These are phyloP conservation scores for Pythium dissimile DNA, from an alignment of 352 stramenopile species.

Conservation along the genomic window DNA sequence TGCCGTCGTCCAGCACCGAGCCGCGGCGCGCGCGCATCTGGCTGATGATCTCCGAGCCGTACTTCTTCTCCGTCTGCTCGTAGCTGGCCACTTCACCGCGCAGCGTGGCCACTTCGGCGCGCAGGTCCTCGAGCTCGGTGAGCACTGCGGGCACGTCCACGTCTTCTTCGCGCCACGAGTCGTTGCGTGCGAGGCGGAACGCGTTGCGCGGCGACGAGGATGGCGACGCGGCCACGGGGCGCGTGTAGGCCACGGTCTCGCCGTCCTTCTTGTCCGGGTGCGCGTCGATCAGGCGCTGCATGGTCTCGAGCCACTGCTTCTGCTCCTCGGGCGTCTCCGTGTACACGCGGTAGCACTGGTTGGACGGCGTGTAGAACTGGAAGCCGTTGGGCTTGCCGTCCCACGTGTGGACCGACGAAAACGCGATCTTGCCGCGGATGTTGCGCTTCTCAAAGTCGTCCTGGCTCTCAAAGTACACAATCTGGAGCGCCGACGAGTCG, in stretches of 20 bases:
- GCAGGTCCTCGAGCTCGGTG: slow-evolving; percentile 72
- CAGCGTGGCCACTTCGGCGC: slow-evolving; percentile 64
- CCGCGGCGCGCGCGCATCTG: slow-evolving; percentile 53
- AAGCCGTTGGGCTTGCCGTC: slow-evolving; percentile 85
- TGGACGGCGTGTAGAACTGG: slow-evolving; percentile 83
- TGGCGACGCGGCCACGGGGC: slow-evolving; percentile 65
- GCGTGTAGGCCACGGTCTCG: slow-evolving; percentile 57
- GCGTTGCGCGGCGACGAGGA: slow-evolving; percentile 48
- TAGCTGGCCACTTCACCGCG: slow-evolving; percentile 70
- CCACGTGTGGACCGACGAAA: slow-evolving; percentile 77
- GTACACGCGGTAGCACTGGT: slow-evolving; percentile 86
- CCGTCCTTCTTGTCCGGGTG: slow-evolving; percentile 65
- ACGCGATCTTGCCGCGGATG: slow-evolving; percentile 82
- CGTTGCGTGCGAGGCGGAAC: slow-evolving; percentile 41
- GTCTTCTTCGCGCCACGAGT: slow-evolving; percentile 82
- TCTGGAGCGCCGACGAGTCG: slow-evolving; percentile 50
- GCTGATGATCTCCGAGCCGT: slow-evolving; percentile 52
- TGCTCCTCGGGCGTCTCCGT: slow-evolving; percentile 71
- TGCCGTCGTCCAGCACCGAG: slow-evolving; percentile 73
- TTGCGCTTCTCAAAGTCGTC: slow-evolving; percentile 69
- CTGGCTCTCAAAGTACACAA: slow-evolving; percentile 75
- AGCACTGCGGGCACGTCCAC: slow-evolving; percentile 59
- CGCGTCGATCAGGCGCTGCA: slow-evolving; percentile 69
- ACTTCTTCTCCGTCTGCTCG: slow-evolving; percentile 78
- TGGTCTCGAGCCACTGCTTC: slow-evolving; percentile 56